Conservation (phyloP, 306 rosid species). For the Oemleria cerasiformis region DNA sequence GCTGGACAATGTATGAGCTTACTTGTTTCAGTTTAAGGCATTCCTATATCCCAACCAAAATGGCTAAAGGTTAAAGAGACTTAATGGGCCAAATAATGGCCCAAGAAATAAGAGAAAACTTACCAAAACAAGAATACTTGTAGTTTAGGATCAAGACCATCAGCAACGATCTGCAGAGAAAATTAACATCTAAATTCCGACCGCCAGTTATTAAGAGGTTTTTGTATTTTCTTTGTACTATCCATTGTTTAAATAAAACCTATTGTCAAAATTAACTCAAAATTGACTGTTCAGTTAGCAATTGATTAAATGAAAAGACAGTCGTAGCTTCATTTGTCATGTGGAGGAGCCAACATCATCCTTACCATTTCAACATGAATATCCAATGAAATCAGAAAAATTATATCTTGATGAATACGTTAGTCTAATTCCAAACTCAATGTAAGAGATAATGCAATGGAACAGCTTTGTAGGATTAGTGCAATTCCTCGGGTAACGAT, state of each 20-base stretch:
- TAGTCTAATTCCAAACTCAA: slow-evolving; percentile 3
- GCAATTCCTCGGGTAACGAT: background rate
- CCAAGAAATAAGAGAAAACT: slow-evolving; percentile 28
- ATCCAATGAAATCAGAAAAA: background rate
- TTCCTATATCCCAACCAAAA: slow-evolving; percentile 19
- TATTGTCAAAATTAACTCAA: background rate
- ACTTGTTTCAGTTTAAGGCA: slow-evolving; percentile 29
- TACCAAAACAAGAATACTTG: slow-evolving; percentile 57
- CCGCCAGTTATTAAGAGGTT: slow-evolving; percentile 1
- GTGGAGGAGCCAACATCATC: background rate
- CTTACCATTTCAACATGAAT: background rate
- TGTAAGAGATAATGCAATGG: background rate
- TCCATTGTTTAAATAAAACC: background rate
- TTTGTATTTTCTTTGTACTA: background rate
- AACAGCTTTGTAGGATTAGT: background rate
- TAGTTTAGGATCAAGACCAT: slow-evolving; percentile 56
- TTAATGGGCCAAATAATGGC: slow-evolving; percentile 8
- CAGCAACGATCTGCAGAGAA: slow-evolving; percentile 48
- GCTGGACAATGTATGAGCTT: slow-evolving; percentile 41
- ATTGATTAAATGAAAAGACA: background rate
- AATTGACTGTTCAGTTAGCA: background rate
- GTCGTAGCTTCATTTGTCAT: background rate
- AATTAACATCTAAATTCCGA: background rate
- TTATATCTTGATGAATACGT: background rate
- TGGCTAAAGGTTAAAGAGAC: slow-evolving; percentile 6